Conservation (phyloP, 306 rosid species). For the Bauhinia variegata region DNA sequence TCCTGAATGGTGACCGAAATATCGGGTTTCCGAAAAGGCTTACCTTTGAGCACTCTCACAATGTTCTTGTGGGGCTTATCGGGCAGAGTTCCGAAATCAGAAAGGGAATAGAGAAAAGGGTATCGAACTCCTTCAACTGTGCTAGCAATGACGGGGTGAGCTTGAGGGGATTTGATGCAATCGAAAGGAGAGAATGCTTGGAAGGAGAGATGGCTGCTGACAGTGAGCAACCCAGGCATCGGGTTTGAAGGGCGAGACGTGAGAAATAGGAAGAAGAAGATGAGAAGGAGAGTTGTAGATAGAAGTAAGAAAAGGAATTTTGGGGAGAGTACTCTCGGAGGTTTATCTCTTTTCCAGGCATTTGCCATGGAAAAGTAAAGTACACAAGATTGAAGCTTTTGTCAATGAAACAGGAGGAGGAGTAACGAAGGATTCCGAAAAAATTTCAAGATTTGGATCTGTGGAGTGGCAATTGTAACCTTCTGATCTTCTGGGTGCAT, state of each 20-base stretch:
- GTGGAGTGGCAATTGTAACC: not conserved
- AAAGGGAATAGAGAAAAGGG: conserved; percentile 85
- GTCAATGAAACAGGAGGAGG: not conserved
- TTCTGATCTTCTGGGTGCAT: not conserved
- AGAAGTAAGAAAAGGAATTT: conserved; percentile 42
- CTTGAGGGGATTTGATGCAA: conserved; percentile 70
- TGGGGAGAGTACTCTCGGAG: conserved; percentile 60
- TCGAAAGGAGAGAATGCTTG: conserved; percentile 67
- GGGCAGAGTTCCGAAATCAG: conserved; percentile 83
- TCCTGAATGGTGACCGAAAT: conserved; percentile 84
- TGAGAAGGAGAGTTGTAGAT: conserved; percentile 49
- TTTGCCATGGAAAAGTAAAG: conserved; percentile 69
- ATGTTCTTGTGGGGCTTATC: conserved; percentile 96
- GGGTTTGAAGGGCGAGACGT: conserved; percentile 40
- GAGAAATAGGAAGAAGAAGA: conserved; percentile 51
- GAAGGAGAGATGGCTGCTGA: conserved; percentile 42
- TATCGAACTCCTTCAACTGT: conserved; percentile 74
- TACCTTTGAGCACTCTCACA: conserved; percentile 75
- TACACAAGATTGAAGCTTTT: not conserved
- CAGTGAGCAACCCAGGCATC: conserved; percentile 18
- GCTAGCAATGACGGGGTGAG: conserved; percentile 80
- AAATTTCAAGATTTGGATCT: conserved; percentile 34
- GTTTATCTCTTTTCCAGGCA: conserved; percentile 83
- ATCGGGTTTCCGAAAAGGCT: conserved; percentile 79
- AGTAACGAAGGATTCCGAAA: conserved; percentile 2